phyloP scores from a whole-genome alignment of 1,284 basidiomycete species.

The Exsudoporus floridanus region DNA sequence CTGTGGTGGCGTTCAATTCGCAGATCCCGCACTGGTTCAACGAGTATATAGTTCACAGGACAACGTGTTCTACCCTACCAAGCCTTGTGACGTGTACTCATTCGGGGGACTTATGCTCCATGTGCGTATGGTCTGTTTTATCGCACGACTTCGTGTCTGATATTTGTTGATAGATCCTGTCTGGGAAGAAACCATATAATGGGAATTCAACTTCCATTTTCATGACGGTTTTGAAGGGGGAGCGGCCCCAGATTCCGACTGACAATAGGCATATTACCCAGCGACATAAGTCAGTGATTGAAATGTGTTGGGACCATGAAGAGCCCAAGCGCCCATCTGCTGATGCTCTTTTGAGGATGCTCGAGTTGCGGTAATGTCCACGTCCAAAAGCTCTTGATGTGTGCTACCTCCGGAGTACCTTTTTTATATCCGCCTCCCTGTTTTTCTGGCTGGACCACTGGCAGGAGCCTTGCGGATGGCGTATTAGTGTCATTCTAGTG shows the following conservation, averaged over 20 bases:
- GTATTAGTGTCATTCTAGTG: background rate
- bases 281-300: constrained; percentile 16
- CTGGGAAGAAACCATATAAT: constrained; percentile 24
- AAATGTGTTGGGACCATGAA: constrained; percentile 21
- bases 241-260: constrained; percentile 17
- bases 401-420: background rate
- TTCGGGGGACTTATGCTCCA: constrained; percentile 35
- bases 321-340: constrained; percentile 22
- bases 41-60: background rate
- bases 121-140: constrained; percentile 17
- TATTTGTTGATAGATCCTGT: constrained; percentile 18
- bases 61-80: constrained; percentile 19
- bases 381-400: background rate
- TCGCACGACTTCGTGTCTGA: constrained; percentile 11
- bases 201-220: constrained; percentile 10
- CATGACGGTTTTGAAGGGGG: constrained; percentile 4
- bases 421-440: background rate
- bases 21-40: constrained; percentile 38
- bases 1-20: constrained; percentile 35
- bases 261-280: background rate
- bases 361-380: constrained; percentile 2
- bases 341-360: constrained; percentile 8
- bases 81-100: constrained; percentile 33
- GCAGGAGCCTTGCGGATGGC: background rate
- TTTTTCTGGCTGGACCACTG: background rate